These are phyloP conservation scores for Lanmaoa rubissima DNA, from an alignment of 768 basidiomycete genomes.

Conservation along the genomic window DNA sequence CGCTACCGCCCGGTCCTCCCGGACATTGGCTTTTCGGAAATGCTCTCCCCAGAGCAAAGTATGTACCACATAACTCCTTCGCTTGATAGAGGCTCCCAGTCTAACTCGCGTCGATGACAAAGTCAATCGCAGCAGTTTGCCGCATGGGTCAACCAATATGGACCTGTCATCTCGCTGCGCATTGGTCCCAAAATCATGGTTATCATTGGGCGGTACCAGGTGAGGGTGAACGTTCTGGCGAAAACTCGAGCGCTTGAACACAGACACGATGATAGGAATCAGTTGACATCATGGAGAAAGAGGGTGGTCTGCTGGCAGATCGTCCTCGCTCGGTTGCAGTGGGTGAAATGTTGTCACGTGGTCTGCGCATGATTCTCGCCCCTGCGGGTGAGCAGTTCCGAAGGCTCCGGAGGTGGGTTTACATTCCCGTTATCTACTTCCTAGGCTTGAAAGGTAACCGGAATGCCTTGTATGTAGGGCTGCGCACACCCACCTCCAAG, in stretches of 20 bases:
- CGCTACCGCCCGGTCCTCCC: conserved; percentile 32
- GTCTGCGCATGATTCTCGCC: conserved; percentile 55
- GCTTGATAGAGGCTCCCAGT: background rate
- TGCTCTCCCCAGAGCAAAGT: conserved; percentile 28
- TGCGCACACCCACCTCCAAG: conserved; percentile 57
- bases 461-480: conserved; percentile 36
- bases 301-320: conserved; percentile 56
- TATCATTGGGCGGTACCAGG: conserved; percentile 39
- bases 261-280: conserved; percentile 42
- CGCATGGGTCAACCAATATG: conserved; percentile 59
- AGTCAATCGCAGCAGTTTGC: conserved; percentile 45
- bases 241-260: background rate
- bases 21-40: conserved; percentile 35
- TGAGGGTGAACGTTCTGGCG: background rate
- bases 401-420: conserved; percentile 52
- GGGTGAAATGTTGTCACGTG: conserved; percentile 57
- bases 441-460: background rate
- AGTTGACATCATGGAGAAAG: conserved; percentile 65
- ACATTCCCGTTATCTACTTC: background rate
- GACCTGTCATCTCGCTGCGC: conserved; percentile 56
- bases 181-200: conserved; percentile 41
- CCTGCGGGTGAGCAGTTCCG: conserved; percentile 58
- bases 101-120: background rate
- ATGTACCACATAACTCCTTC: background rate
- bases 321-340: conserved; percentile 55